Percentiles rank a stretch among this genome's conserved stretches.
Conservation (phyloP, 2,329 filamentous ascomycete genomes). For the Trichoderma koningiopsis region DNA sequence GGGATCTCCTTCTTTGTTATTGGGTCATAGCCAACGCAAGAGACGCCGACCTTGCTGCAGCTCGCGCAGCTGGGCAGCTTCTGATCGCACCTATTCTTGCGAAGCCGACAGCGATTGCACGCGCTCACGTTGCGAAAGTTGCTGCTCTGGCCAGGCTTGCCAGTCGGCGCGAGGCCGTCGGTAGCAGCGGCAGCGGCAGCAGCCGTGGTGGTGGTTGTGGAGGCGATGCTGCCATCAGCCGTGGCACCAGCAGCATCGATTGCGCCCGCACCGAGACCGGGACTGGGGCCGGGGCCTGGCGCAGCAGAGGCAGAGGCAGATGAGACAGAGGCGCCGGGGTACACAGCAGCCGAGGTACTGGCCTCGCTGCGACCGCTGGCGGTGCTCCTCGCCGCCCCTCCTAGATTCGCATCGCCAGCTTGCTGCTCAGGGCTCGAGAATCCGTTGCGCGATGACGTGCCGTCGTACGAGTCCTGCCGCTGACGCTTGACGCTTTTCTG, state of each 20-base stretch:
- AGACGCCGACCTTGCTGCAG: constrained; percentile 88
- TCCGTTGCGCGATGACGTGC: constrained; percentile 45
- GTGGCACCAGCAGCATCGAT: constrained; percentile 25
- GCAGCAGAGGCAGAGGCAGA: constrained; percentile 33
- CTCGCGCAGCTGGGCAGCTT: constrained; percentile 85
- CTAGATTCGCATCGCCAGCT: constrained; percentile 23
- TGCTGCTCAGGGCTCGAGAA: constrained; percentile 39
- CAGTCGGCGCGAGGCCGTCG: constrained; percentile 36
- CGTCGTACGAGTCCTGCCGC: constrained; percentile 55
- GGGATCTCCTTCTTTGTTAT: constrained; percentile 97
- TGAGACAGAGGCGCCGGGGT: constrained; percentile 21
- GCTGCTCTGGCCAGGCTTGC: constrained; percentile 60
- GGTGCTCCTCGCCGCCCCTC: constrained; percentile 10
- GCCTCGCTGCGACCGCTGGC: constrained; percentile 16
- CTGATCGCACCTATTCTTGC: constrained; percentile 96
- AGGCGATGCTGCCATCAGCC: neutral
- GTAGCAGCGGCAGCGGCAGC: constrained; percentile 30
- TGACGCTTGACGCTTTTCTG: constrained; percentile 57
- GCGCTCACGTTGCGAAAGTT: constrained; percentile 88
- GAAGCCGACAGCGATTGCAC: constrained; percentile 86
- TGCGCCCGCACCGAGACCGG: constrained; percentile 54
- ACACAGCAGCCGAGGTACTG: constrained; percentile 12
- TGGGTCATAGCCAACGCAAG: constrained; percentile 93
- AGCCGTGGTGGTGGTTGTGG: constrained; percentile 6
- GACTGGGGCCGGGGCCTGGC: constrained; percentile 58